Conservation (phyloP, 1,284 basidiomycete genomes). For the Rhizoctonia solani region DNA sequence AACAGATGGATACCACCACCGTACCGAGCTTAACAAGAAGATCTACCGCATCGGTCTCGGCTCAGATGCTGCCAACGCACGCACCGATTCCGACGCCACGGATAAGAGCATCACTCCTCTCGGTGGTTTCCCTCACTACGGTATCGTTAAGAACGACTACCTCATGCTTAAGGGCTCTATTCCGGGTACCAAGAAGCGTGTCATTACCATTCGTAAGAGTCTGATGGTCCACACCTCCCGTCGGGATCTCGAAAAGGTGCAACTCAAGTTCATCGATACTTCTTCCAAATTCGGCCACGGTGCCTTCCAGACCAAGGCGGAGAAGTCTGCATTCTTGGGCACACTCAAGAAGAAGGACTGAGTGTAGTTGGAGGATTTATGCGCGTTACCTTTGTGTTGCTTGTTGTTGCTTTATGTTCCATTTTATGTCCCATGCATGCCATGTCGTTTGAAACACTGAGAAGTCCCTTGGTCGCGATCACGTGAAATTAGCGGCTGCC, state of each 20-base stretch:
- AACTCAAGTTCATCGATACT: slow-evolving; percentile 99
- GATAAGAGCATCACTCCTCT: slow-evolving; percentile 96
- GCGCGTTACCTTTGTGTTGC: no score
- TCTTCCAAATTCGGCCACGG: slow-evolving; percentile 96
- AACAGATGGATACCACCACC: slow-evolving; percentile 97
- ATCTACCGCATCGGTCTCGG: slow-evolving; percentile 94
- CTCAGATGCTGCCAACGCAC: slow-evolving; percentile 79
- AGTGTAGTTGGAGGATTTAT: no score
- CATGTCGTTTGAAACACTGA: not conserved
- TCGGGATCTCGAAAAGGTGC: slow-evolving; percentile 93
- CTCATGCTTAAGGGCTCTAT: slow-evolving; percentile 93
- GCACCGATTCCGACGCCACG: slow-evolving; percentile 92
- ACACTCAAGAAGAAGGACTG: slow-evolving; percentile 80
- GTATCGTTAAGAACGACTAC: slow-evolving; percentile 98
- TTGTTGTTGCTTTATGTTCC: slow-evolving; percentile 37
- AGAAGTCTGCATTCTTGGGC: slow-evolving; percentile 95
- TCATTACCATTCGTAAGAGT: slow-evolving; percentile 89
- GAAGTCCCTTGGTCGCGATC: not conserved
- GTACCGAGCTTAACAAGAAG: slow-evolving; percentile 98
- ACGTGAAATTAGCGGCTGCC: not conserved
- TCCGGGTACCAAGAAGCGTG: slow-evolving; percentile 97
- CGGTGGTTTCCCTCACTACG: slow-evolving; percentile 99
- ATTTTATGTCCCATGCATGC: slow-evolving; percentile 15
- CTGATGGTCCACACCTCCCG: slow-evolving; percentile 87
- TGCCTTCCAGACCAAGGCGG: slow-evolving; percentile 93